Evolutionary conservation across 495 filamentous ascomycete genomes (phyloP).

Genomic region (Aspergillus cavernicola): DNA sequence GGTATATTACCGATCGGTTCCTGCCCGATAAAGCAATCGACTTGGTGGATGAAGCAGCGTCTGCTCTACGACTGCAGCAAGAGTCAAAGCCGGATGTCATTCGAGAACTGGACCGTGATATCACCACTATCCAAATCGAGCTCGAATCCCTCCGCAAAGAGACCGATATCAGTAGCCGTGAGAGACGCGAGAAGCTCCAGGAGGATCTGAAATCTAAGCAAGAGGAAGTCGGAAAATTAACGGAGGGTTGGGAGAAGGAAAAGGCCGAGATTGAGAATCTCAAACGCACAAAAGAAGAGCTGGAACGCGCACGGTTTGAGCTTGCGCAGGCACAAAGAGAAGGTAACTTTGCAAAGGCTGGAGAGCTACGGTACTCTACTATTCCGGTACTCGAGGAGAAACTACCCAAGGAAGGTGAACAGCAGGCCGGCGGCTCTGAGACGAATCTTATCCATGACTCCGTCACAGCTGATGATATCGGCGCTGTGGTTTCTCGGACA

Average conservation of each 20-base stretch:
- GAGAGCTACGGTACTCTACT: slow-evolving; percentile 79
- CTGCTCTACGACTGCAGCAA: slow-evolving; percentile 84
- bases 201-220: slow-evolving; percentile 67
- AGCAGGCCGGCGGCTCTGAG: slow-evolving; percentile 43
- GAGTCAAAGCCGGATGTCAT: slow-evolving; percentile 96
- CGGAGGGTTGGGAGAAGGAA: slow-evolving; percentile 85
- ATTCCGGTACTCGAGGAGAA: slow-evolving; percentile 78
- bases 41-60: slow-evolving; percentile 92
- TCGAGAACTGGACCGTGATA: slow-evolving; percentile 82
- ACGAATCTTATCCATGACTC: slow-evolving; percentile 78
- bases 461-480: slow-evolving; percentile 91
- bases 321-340: slow-evolving; percentile 84
- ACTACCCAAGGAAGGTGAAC: slow-evolving; percentile 69
- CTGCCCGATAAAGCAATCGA: slow-evolving; percentile 97
- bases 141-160: slow-evolving; percentile 94
- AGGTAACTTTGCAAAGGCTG: slow-evolving; percentile 86
- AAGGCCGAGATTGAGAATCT: slow-evolving; percentile 76
- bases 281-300: slow-evolving; percentile 77
- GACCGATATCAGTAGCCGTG: slow-evolving; percentile 79
- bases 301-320: slow-evolving; percentile 80
- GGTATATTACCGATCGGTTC: slow-evolving; percentile 95
- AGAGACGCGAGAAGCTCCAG: slow-evolving; percentile 84
- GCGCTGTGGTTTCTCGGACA: slow-evolving; percentile 79
- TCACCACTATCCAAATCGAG: slow-evolving; percentile 97
- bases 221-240: slow-evolving; percentile 63